Conservation (phyloP, 495 filamentous ascomycete species). For the Aspergillus nidulans region DNA sequence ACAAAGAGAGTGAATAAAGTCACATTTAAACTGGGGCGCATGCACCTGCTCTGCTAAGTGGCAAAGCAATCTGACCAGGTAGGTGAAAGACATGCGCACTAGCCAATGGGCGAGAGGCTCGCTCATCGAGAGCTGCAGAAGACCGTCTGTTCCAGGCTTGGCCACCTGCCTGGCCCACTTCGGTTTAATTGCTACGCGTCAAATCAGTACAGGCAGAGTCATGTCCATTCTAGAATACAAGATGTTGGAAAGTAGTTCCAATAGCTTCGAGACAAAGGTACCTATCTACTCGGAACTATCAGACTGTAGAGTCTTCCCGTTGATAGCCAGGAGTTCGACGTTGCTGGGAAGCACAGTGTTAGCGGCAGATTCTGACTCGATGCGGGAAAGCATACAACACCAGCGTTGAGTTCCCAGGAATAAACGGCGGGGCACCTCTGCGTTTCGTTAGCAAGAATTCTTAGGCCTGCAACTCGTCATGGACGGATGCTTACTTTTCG, state of each 20-base stretch:
- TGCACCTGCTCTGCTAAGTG: too few relatives aligned
- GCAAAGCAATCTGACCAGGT: background rate
- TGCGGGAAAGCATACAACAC: background rate
- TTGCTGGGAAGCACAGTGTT: background rate
- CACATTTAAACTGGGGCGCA: background rate
- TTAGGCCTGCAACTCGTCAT: background rate
- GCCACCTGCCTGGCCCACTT: too few relatives aligned
- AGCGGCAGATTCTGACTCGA: background rate
- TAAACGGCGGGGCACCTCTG: background rate
- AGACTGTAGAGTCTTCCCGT: background rate
- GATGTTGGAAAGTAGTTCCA: background rate
- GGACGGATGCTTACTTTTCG: constrained; percentile 3
- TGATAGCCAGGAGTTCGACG: background rate
- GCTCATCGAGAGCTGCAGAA: background rate
- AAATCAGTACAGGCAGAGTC: too few relatives aligned
- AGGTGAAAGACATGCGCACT: background rate
- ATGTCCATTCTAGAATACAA: background rate
- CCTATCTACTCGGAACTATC: background rate
- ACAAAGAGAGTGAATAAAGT: background rate
- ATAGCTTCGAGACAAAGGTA: background rate
- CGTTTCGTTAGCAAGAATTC: background rate
- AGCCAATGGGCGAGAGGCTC: background rate
- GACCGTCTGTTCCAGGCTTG: background rate
- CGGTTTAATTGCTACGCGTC: too few relatives aligned
- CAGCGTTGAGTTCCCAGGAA: background rate